Evolutionary conservation across 2,329 filamentous ascomycete species (phyloP).

Genomic region (Xylariaceae sp.): DNA sequence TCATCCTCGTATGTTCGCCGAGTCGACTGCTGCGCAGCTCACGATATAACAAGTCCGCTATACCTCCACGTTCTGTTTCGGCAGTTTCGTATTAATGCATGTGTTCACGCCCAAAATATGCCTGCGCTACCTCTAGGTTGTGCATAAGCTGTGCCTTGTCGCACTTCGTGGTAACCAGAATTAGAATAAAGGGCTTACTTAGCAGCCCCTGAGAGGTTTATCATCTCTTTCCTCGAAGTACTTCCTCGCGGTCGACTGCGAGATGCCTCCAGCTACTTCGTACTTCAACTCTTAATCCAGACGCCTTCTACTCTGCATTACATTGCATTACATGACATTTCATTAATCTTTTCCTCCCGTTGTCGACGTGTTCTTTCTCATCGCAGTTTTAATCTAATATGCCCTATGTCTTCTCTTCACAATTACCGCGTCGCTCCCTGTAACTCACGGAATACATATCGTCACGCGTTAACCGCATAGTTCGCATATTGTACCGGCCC

Average conservation of each 20-base stretch:
- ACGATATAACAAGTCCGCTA: not conserved
- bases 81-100: not conserved
- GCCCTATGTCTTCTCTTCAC: slow-evolving; percentile 12
- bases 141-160: not conserved
- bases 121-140: not conserved
- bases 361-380: slow-evolving; percentile 23
- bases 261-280: not conserved
- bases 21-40: not conserved
- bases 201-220: not conserved
- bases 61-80: not conserved
- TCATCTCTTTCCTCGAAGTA: not conserved
- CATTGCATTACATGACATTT: not conserved
- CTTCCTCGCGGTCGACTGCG: not conserved
- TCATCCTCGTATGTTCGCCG: not conserved
- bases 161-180: not conserved
- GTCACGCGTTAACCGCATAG: not conserved
- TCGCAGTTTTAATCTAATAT: not conserved
- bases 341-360: not conserved
- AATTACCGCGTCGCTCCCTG: slow-evolving; percentile 4
- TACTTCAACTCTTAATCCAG: not conserved
- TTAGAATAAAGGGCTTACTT: not conserved
- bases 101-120: not conserved
- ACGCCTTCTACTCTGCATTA: not conserved
- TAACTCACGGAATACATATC: not conserved
- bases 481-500: slow-evolving; percentile 10